Evolutionary conservation across 2,329 filamentous ascomycete species (phyloP).

Genomic region (Alternaria gansuensis): DNA sequence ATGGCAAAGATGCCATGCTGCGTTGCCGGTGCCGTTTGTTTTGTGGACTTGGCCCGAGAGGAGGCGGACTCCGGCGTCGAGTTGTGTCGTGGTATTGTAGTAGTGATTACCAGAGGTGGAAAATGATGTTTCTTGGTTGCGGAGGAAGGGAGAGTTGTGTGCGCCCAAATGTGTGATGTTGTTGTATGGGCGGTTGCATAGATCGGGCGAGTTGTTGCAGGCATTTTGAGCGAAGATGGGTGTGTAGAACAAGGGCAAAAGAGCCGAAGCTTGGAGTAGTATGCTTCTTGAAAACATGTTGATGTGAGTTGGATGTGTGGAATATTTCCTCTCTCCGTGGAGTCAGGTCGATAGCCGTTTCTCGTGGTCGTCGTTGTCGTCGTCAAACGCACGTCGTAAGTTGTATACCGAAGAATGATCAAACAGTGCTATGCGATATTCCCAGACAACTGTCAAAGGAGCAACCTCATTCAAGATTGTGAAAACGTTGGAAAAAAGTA

Average conservation of each 20-base stretch:
- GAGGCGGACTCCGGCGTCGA: slow-evolving; percentile 75
- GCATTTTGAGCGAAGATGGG: slow-evolving; percentile 55
- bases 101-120: slow-evolving; percentile 76
- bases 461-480: not conserved
- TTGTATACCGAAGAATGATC: slow-evolving; percentile 11
- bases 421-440: slow-evolving; percentile 6
- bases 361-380: slow-evolving; percentile 7
- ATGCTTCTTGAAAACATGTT: slow-evolving; percentile 45
- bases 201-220: slow-evolving; percentile 82
- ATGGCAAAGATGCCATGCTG: slow-evolving; percentile 73
- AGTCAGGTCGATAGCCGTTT: slow-evolving; percentile 5
- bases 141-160: slow-evolving; percentile 76
- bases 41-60: slow-evolving; percentile 77
- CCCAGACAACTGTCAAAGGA: slow-evolving; percentile 13
- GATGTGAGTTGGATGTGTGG: not conserved
- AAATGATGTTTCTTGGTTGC: slow-evolving; percentile 68
- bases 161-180: slow-evolving; percentile 81
- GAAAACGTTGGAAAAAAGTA: slow-evolving; percentile 13
- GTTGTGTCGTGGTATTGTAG: slow-evolving; percentile 74
- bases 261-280: slow-evolving; percentile 37
- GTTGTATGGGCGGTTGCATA: slow-evolving; percentile 76
- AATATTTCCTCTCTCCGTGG: not conserved
- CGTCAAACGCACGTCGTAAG: slow-evolving; percentile 19
- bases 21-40: slow-evolving; percentile 52
- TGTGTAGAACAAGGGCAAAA: slow-evolving; percentile 43